Evolutionary conservation across 2,329 filamentous ascomycete genomes (phyloP), one percentile per base, ranked within the genome.

Genomic region (Mycosphaerella arachidis): DNA sequence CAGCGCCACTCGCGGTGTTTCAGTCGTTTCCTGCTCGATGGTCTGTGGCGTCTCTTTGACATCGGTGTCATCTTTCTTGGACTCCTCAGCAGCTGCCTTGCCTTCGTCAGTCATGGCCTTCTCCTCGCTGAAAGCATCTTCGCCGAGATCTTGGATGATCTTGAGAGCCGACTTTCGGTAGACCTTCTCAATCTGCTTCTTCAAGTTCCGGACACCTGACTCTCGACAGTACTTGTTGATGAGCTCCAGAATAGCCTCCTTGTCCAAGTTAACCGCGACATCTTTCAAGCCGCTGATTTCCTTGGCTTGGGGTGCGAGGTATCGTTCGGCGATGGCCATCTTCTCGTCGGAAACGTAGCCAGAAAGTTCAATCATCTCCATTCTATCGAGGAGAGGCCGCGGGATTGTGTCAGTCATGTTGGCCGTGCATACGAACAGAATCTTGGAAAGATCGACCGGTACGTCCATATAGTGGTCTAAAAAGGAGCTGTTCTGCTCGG

Each of bases 361-460:
- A 37, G 93, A 97, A 1, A 99, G 83, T 63, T 95, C 87, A 67
- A 99, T 99, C 70, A 97, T 86, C 75, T 99, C 94, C 94, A 99
- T 99, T 68, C 94, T 88, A 73, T 99, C 94, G 16, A 97, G 83
- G 0, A 99, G 82, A 3, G 94, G 95, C 46, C 92, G 86, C 16
- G 94, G 94, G 63, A 99, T 99, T 0, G 94, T 99, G 71, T 99
- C 94, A 0, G 92, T 96, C 88, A 97, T 95, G 75, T 99, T 99
- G 61, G 94, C 94, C 13, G 94, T 99, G 82, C 94, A 99, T 46
- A 99, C 94, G 73, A 99, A 99, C 24, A 99, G 83, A 2, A 99
- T 94, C 78, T 97, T 97, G 54, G 92, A 97, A 54, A 99, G 81
- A 73, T 99, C 94, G 6, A 99, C 93, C 0, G 94, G 94, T 0